Percentiles rank a stretch among this genome's conserved stretches.
Conservation (phyloP, 108 stramenopile genomes). For the Seminavis robusta region DNA sequence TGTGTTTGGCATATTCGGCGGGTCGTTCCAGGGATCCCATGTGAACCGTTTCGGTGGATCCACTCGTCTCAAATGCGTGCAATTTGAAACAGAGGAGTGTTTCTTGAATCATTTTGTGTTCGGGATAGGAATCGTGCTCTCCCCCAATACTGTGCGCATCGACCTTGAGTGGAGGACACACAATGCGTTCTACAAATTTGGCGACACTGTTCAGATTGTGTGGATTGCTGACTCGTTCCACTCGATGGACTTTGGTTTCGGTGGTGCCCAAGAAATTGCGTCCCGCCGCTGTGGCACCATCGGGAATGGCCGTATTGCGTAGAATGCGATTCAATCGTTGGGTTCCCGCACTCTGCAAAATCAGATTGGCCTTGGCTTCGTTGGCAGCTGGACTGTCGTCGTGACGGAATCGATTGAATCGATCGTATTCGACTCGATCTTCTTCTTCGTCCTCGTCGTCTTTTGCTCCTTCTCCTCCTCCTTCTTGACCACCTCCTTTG, state of each 20-base stretch:
- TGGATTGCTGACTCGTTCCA: constrained; percentile 36
- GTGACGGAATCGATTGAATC: too few species aligned
- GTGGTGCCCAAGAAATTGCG: too few species aligned
- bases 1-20: constrained; percentile 46
- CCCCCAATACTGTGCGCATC: constrained; percentile 53
- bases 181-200: constrained; percentile 35
- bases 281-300: too few species aligned
- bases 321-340: constrained; percentile 68
- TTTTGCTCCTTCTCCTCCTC: too few species aligned
- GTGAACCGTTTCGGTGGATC: constrained; percentile 33
- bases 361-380: constrained; percentile 52
- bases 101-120: constrained; percentile 43
- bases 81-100: constrained; percentile 35
- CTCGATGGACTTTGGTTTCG: too few species aligned
- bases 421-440: too few species aligned
- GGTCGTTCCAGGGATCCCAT: constrained; percentile 44
- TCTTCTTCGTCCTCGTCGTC: too few species aligned
- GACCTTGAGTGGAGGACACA: constrained; percentile 43
- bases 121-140: constrained; percentile 23
- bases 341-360: constrained; percentile 63
- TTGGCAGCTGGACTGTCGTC: too few species aligned
- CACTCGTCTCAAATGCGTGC: constrained; percentile 42
- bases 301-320: constrained; percentile 30
- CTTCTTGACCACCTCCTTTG: too few species aligned
- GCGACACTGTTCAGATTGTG: constrained; percentile 32